Evolutionary conservation across 106 monocot genomes (phyloP), one percentile per base, ranked within the genome.

Genomic region (Allium sativum): DNA sequence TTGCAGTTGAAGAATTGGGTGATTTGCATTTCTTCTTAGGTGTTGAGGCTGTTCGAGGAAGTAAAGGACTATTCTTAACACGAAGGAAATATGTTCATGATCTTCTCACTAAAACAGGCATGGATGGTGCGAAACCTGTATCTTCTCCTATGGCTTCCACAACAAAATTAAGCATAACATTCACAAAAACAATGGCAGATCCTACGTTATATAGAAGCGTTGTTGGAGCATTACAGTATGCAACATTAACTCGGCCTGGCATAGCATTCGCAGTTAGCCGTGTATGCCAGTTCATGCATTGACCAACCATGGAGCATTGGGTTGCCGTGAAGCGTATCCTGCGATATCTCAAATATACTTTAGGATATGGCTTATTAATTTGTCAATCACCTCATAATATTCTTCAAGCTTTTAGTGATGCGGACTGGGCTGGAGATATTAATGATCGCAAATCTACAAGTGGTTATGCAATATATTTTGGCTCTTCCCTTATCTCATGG

Each of bases 401-500:
- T 59, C 41, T 16, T 8, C 52, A 52, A 31, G 42, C 61, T 7
- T 61, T 14, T 18, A 31, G 12, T 21, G 21, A 56, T 56, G 7
- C 21, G 4, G 56, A 19, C 15, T 56, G 56, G 56, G 52, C 18
- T 45, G 42, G 42, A 10, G 19, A 21, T 21, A 12, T 8, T 10
- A 10, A 21, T 7, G 0, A 18, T 13, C 6, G 19, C 14, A 42
- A 14, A 0, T 70, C 70, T 1, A 52, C 56, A 0, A 12, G 42
- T 7, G 65, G 59, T 0, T 76, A 21, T 60, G 12, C n/a, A 12
- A 20, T 76, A 0, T 76, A 45, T 13, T 15, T 76, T 31, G 70
- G 76, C 3, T n/a, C n/a, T 0, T 65, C 63, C 21, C 53, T 56
- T 7, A 53, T 76, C 0, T 76, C 59, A 9, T 76, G 70, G 76